Base-by-base conservation (phyloP, 306 rosid species). In the Cicer arietinum region DNA sequence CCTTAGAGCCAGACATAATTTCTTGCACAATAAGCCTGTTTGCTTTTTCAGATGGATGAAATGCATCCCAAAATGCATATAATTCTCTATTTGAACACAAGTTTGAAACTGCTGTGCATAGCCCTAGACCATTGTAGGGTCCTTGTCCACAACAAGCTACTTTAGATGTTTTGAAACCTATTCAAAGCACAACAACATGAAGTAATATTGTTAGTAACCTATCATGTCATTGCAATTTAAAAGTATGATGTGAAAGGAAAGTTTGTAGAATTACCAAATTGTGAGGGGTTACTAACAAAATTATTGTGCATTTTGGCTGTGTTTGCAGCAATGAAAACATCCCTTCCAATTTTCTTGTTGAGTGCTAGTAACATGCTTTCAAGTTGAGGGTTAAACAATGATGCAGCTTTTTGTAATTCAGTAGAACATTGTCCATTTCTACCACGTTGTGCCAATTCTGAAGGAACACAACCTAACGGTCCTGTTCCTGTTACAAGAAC, bases 91-190 rank as follows among this genome's bases (percentile, higher is more conserved):
- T 79, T 0, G 89, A 72, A 74, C 97, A 92, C 56, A 92, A 22
- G 72, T 84, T 88, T 1, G 97, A 90, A 6, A 74, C 77, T 37
- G 10, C 6, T 1, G 96, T 90, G 88, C 97, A 92, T 6, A 90
- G 77, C 8, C 97, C 97, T 1, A 92, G 0, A 3, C 97, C 97
- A 67, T 92, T 92, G 58, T 79, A 82, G 8, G 93, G 96, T 68
- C 97, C 97, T 82, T 92, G 97, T 3, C 97, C 97, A 69, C 97
- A 92, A 70, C 96, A 92, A 0, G 97, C 97, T 40, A 87, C 6
- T 80, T 87, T 79, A 13, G 97, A 79, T 10, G 92, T 85, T 4
- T 40, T 8, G 79, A 91, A 91, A 8, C 96, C 96, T 90, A 47
- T 41, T 13, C 18, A 65, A 58, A 39, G 0, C 35, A 30, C 5